Percentiles rank a stretch among this genome's conserved stretches.
Evolutionary conservation across 176 grass and related monocot species (phyloP).

Genomic region (Poa annua): DNA sequence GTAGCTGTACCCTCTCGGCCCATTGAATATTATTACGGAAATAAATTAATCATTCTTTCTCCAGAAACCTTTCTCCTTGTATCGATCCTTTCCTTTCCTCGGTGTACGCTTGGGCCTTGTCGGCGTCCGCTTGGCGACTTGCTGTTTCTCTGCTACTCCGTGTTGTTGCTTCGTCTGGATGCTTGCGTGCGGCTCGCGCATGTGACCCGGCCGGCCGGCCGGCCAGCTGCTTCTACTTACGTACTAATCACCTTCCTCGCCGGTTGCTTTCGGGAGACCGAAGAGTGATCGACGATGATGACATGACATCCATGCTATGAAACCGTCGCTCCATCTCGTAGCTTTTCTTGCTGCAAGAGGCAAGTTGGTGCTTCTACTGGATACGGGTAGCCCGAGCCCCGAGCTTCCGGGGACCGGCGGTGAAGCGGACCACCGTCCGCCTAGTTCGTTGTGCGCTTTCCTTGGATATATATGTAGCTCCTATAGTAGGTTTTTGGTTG

Average conservation of each 20-base stretch:
- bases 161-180: constrained; percentile 52
- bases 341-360: constrained; percentile 30
- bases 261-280: constrained; percentile 3
- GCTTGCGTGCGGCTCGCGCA: constrained; percentile 39
- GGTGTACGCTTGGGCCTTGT: constrained; percentile 50
- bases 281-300: not conserved
- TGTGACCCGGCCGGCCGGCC: not conserved
- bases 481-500: not conserved
- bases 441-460: not conserved
- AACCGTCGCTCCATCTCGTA: not conserved
- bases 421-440: constrained; percentile 26
- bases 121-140: constrained; percentile 44
- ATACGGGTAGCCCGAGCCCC: constrained; percentile 11
- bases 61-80: not conserved
- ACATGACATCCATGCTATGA: not conserved
- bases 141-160: constrained; percentile 41
- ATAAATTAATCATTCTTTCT: constrained; percentile 42
- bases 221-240: not conserved
- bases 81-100: constrained; percentile 26
- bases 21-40: constrained; percentile 38
- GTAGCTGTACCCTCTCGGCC: constrained; percentile 20
- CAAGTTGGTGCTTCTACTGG: constrained; percentile 8
- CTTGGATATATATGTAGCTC: not conserved
- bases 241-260: constrained; percentile 3
- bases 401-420: constrained; percentile 31